Base-by-base conservation (phyloP, 2,329 filamentous ascomycete species). In the Scedosporium boydii region DNA sequence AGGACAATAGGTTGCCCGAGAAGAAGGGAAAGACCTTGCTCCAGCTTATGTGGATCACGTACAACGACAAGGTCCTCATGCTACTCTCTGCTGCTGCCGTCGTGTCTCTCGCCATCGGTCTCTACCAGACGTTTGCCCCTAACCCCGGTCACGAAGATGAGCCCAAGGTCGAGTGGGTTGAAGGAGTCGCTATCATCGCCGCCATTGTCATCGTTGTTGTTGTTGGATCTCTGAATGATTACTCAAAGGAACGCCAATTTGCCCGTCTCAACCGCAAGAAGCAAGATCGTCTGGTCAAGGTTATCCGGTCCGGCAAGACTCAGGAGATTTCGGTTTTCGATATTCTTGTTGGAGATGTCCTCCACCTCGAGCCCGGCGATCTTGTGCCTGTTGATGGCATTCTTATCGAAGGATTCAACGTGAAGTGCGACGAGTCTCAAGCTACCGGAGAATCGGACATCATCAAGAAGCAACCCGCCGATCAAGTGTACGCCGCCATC, bases 51-150 rank as follows among this genome's bases (percentile, higher is more conserved):
- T 92, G 89, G 89, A 89, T 92, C 68, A 90, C 89, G 0, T 91
- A 91, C 72, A 90, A 92, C 74, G 89, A 93, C 79, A 93, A 92
- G 72, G 87, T 93, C 3, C 77, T 92, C 56, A 88, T 91, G 63
- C 77, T 91, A 5, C 78, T 91, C 62, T 89, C 87, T 0, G 77
- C 83, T 58, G 89, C 89, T 53, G 89, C 89, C 3, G 78, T 85
- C 44, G 84, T 93, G 59, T 91, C 89, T 55, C 79, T 93, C 53
- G 87, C 86, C 4, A 81, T 93, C 51, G 89, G 89, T 58, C 77
- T 92, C 0, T 93, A 91, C 71, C 87, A 91, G 71, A 88, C 87
- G 0, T 87, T 90, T 70, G 87, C 87, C 12, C 76, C 77, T 21
- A 67, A 78, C 3, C 46, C 29, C 18, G 59, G 51, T 14, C 85